Base-by-base conservation (phyloP, 2,329 filamentous ascomycete species). In the Hymenoscyphus albidus region DNA sequence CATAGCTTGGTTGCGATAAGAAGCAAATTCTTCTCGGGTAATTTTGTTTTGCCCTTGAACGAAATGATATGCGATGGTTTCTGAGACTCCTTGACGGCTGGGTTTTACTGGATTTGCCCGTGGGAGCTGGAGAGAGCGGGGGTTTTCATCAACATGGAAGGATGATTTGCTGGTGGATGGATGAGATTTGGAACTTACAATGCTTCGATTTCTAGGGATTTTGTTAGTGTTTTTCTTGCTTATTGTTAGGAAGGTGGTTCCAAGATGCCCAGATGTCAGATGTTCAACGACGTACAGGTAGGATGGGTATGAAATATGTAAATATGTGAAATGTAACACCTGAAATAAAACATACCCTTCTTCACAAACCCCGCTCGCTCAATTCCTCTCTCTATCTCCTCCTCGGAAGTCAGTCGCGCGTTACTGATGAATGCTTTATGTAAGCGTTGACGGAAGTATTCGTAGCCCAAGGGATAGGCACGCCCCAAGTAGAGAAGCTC, bases 361-460 rank as follows among this genome's bases (percentile, higher is more conserved):
- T 92, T 96, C 3, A 98, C 92, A 77, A 90, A 97, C 70, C 96
- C 86, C 0, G 93, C 94, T 66, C 89, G 83, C 51, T 85, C 82
- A 63, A 99, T 92, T 0, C 87, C 91, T 66, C 88, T 83, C 54
- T 82, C 83, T 59, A 99, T 97, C 72, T 91, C 83, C 7, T 84
- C 85, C 67, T 94, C 89, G 70, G 95, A 87, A 1, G 80, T 82
- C 64, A 97, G 74, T 51, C 82, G 77, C 1, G 88, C 85, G 71
- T 96, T 92, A 58, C 87, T 86, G 70, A 88, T 85, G 78, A 98
- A 99, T 0, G 94, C 94, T 66, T 87, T 87, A 79, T 97, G 93
- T 10, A 97, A 80, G 1, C 93, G 86, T 7, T 87, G 85, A 12
- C 90, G 86, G 76, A 96, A 97, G 79, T 93, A 97, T 38, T 82